These are phyloP conservation scores for Fusarium sp. DNA, from an alignment of 2,329 filamentous ascomycete genomes.

Conservation along the genomic window DNA sequence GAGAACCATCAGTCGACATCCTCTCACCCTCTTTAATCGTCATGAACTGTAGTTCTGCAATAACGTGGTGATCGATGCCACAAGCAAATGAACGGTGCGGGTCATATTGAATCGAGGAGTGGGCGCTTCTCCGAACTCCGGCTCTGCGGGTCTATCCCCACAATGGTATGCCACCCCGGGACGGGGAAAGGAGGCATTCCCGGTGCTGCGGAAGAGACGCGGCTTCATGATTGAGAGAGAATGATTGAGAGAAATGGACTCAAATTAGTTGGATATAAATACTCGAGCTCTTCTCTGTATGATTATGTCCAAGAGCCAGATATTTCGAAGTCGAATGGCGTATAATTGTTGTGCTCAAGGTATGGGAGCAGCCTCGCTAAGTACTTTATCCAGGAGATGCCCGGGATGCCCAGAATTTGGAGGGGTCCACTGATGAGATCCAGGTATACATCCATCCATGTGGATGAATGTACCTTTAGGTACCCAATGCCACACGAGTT, in stretches of 20 bases:
- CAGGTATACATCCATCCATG: constrained; percentile 12
- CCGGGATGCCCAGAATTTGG: constrained; percentile 24
- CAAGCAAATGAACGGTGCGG: constrained; percentile 25
- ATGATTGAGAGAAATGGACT: not conserved
- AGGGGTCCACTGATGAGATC: constrained; percentile 37
- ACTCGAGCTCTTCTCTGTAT: not conserved
- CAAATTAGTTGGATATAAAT: not conserved
- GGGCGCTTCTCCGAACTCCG: constrained; percentile 42
- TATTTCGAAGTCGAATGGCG: not conserved
- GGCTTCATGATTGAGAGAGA: constrained; percentile 4
- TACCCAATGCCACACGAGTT: constrained; percentile 15
- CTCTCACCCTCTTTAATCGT: not conserved
- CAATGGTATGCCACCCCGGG: constrained; percentile 38
- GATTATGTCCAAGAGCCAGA: not conserved
- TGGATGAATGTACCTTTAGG: constrained; percentile 19
- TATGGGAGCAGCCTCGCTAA: constrained; percentile 24
- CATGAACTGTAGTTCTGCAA: not conserved
- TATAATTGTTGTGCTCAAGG: constrained; percentile 24
- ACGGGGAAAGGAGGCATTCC: constrained; percentile 37
- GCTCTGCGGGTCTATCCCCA: constrained; percentile 35
- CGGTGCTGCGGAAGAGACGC: constrained; percentile 35
- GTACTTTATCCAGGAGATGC: constrained; percentile 19
- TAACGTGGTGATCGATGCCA: constrained; percentile 5
- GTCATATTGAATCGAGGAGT: constrained; percentile 29
- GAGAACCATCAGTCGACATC: not conserved